phyloP scores from a whole-genome alignment of 2,329 filamentous ascomycete genomes.

The Fusarium sarcochroum region DNA sequence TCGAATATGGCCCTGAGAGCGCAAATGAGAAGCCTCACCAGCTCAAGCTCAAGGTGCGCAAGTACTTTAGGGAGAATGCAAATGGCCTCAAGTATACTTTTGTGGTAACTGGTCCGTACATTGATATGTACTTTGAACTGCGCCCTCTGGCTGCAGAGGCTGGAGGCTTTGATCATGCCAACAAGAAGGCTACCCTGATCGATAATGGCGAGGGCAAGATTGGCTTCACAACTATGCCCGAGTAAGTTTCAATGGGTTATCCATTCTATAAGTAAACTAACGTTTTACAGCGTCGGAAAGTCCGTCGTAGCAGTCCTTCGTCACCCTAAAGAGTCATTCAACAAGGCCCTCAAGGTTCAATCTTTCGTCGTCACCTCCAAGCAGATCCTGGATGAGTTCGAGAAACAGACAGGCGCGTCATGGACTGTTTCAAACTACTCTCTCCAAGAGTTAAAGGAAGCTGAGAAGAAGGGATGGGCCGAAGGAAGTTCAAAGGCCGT shows the following conservation, averaged over 20 bases:
- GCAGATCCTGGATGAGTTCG: slow-evolving; percentile 75
- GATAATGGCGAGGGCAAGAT: slow-evolving; percentile 73
- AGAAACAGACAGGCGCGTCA: slow-evolving; percentile 71
- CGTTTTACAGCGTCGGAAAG: slow-evolving; percentile 70
- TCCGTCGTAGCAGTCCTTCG: slow-evolving; percentile 73
- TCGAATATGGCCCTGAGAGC: slow-evolving; percentile 72
- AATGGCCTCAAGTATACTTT: slow-evolving; percentile 73
- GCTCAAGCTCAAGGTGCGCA: slow-evolving; percentile 77
- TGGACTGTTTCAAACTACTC: slow-evolving; percentile 57
- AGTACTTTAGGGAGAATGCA: slow-evolving; percentile 67
- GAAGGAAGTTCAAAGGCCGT: slow-evolving; percentile 66
- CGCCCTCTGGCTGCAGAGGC: slow-evolving; percentile 47
- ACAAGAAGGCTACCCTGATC: slow-evolving; percentile 71
- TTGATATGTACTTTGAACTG: slow-evolving; percentile 70
- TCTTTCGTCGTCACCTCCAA: slow-evolving; percentile 77
- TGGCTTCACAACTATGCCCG: slow-evolving; percentile 78
- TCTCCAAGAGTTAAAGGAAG: slow-evolving; percentile 65
- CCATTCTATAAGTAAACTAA: neutral
- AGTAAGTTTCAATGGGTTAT: slow-evolving; percentile 63
- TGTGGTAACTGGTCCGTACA: slow-evolving; percentile 78
- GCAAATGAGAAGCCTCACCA: slow-evolving; percentile 76
- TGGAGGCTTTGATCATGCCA: slow-evolving; percentile 72
- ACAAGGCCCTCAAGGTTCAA: slow-evolving; percentile 75
- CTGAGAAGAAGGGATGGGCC: slow-evolving; percentile 73
- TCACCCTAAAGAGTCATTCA: slow-evolving; percentile 66